Evolutionary conservation across 768 basidiomycete genomes (phyloP), one percentile per base, ranked within the genome.

Genomic region (Tulasnella sp.): DNA sequence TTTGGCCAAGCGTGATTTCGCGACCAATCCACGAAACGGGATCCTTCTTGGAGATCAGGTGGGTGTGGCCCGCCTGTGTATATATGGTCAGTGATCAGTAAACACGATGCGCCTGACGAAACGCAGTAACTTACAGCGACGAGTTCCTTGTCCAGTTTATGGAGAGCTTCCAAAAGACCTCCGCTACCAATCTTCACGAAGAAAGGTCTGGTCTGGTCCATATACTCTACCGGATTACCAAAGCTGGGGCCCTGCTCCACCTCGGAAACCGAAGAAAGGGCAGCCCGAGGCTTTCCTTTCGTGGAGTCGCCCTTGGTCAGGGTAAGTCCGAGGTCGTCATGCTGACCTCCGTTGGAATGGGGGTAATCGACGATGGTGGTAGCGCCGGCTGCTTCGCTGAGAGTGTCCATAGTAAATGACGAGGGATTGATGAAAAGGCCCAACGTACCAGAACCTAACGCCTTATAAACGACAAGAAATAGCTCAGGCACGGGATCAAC

Each of bases 11-110:
- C 29, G 74, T 73, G 45, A 89, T 76, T 67, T 88, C 83, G 50
- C 69, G 72, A 11, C 86, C 85, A 46, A 77, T 75, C 84, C 86
- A 86, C 56, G 75, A 74, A 3, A 79, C 76, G 8, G 85, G 86
- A 1, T 43, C 74, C 72, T 88, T 88, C 63, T 71, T 76, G 4
- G 85, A 87, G 27, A 89, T 67, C 7, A 88, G 66, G 42, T 70
- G 74, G 29, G 59, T 72, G 41, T 80, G 69, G 17, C 79, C 78
- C n/a, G 77, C 70, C 84, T 86, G 61, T 25, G 46, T 48, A 29
- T 43, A 19, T 32, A 31, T 7, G 46, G 17, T 36, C 21, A 51
- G 21, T n/a, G 31, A 43, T 57, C 17, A 46, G 31, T 25, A 43
- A n/a, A n/a, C n/a, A n/a, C n/a, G n/a, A n/a, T n/a, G n/a, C n/a